phyloP scores from a whole-genome alignment of 2,329 filamentous ascomycete genomes.

The Talaromyces funiculosus region DNA sequence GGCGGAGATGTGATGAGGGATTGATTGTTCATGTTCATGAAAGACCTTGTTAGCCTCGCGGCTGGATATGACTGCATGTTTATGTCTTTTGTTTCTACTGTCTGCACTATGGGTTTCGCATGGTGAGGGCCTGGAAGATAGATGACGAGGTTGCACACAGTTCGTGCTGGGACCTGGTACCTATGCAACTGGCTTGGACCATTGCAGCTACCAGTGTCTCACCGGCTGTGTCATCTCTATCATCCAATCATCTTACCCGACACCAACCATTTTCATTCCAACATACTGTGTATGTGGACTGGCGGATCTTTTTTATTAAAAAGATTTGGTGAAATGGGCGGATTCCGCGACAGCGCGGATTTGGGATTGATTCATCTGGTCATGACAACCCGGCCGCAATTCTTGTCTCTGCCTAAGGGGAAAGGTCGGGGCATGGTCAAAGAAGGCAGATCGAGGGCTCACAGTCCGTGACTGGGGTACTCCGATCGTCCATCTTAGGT shows the following conservation, averaged over 20 bases:
- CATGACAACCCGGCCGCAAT: constrained; percentile 4
- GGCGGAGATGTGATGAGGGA: constrained; percentile 20
- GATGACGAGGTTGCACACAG: neutral
- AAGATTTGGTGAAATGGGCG: constrained; percentile 6
- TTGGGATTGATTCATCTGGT: constrained; percentile 3
- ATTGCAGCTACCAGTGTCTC: neutral
- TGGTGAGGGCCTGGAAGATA: neutral
- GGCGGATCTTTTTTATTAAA: constrained; percentile 10
- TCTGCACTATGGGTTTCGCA: constrained; percentile 15
- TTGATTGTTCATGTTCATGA: constrained; percentile 32
- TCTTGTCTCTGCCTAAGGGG: neutral
- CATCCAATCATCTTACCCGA: neutral
- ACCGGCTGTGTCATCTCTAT: neutral
- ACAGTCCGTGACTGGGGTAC: constrained; percentile 6
- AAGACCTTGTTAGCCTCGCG: constrained; percentile 47
- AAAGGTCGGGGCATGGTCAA: neutral
- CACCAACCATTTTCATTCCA: constrained; percentile 7
- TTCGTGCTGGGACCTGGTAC: neutral
- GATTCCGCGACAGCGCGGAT: constrained; percentile 8
- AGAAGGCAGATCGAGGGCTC: neutral
- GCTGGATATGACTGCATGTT: constrained; percentile 42
- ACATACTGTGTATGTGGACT: constrained; percentile 10
- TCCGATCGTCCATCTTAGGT: neutral
- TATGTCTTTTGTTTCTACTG: constrained; percentile 27
- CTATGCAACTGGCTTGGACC: constrained; percentile 4